Evolutionary conservation across 306 rosid genomes (phyloP).

Genomic region (Dryas octopetala): DNA sequence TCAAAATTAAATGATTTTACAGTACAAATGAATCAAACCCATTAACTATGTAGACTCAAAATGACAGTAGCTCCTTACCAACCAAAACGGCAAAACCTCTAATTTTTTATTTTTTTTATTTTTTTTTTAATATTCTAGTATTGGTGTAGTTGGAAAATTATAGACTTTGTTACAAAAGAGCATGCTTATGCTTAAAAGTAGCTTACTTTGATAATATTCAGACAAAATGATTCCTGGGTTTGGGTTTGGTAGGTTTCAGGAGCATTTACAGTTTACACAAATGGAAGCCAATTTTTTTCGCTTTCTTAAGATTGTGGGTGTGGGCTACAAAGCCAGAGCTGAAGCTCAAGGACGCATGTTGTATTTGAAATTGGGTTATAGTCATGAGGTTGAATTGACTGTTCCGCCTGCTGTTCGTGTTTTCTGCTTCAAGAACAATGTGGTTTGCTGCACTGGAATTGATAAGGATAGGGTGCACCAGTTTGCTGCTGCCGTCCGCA

Average conservation of each 20-base stretch:
- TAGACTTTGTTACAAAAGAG: too few relatives aligned
- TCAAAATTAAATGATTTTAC: too few relatives aligned
- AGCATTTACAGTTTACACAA: background rate
- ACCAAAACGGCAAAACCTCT: too few relatives aligned
- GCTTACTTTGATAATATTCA: too few relatives aligned
- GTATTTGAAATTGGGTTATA: conserved; percentile 79
- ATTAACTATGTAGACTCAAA: too few relatives aligned
- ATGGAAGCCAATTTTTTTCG: conserved; percentile 81
- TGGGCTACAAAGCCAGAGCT: conserved; percentile 88
- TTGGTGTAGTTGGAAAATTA: too few relatives aligned
- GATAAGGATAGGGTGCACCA: conserved; percentile 87
- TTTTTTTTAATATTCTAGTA: too few relatives aligned
- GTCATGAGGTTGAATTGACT: conserved; percentile 78
- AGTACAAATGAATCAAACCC: too few relatives aligned
- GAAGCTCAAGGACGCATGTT: conserved; percentile 72
- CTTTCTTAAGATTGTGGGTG: conserved; percentile 82
- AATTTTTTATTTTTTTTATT: too few relatives aligned
- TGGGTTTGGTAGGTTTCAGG: background rate
- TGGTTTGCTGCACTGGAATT: conserved; percentile 84
- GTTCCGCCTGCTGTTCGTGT: conserved; percentile 87
- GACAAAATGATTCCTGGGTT: background rate
- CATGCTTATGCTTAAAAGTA: too few relatives aligned
- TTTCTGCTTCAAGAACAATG: conserved; percentile 90
- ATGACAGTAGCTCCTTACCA: too few relatives aligned
- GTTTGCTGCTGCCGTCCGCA: conserved; percentile 76